These are phyloP conservation scores for Nephromyces sp. DNA, from an alignment of 169 alveolate species.

Conservation along the genomic window DNA sequence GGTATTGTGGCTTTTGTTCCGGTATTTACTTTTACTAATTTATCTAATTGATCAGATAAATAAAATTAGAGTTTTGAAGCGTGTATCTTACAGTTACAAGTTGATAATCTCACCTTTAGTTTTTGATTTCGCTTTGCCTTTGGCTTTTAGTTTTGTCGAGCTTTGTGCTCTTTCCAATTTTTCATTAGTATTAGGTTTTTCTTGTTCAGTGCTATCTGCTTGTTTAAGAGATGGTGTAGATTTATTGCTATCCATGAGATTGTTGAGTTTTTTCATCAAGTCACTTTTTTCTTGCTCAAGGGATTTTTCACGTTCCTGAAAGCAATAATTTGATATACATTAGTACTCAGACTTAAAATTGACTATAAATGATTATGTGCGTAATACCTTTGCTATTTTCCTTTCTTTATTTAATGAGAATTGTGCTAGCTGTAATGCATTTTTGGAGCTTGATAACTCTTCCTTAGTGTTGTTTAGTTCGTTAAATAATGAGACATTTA, in stretches of 20 bases:
- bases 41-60: no score
- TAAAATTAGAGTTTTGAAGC: no score
- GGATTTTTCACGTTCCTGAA: conserved; percentile 16
- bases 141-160: not conserved
- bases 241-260: not conserved
- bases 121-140: not conserved
- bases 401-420: conserved; percentile 22
- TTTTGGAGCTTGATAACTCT: conserved; percentile 29
- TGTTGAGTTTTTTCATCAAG: conserved; percentile 23
- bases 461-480: conserved; percentile 50
- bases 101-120: not conserved
- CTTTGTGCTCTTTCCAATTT: not conserved
- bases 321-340: conserved; percentile 17
- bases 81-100: not conserved
- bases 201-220: conserved; percentile 5
- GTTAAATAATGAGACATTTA: conserved; percentile 41
- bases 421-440: conserved; percentile 28
- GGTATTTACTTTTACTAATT: no score
- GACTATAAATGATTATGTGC: conserved; percentile 8
- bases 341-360: conserved; percentile 2
- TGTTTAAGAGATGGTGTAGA: conserved; percentile 21
- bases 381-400: conserved; percentile 23
- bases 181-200: not conserved
- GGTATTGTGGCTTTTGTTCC: no score
- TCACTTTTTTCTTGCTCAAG: conserved; percentile 19